phyloP scores from a whole-genome alignment of 108 stramenopile genomes.

The Fragilaria crotonensis region DNA sequence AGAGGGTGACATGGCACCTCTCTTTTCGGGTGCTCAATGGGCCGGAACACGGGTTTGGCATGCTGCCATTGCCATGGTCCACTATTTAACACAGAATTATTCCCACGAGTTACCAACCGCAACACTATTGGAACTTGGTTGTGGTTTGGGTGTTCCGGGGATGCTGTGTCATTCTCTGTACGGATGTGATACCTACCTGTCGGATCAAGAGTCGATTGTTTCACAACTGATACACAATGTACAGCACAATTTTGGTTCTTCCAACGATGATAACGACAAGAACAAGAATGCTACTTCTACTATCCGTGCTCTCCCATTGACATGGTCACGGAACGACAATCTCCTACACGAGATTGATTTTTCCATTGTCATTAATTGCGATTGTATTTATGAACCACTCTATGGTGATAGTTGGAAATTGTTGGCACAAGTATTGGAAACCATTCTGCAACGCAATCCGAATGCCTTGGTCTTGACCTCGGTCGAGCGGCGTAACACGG shows the following conservation, averaged over 20 bases:
- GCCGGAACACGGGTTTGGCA: constrained; percentile 82
- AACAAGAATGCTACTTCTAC: too few species aligned
- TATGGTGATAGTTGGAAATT: constrained; percentile 71
- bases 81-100: constrained; percentile 30
- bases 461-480: constrained; percentile 50
- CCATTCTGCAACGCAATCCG: constrained; percentile 42
- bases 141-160: constrained; percentile 79
- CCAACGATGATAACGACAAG: constrained; percentile 5
- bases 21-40: constrained; percentile 82
- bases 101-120: constrained; percentile 3
- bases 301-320: too few species aligned
- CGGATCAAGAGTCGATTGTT: constrained; percentile 59
- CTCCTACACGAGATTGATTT: too few species aligned
- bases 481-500: constrained; percentile 60
- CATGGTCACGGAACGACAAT: too few species aligned
- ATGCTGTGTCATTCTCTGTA: constrained; percentile 53
- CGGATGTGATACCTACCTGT: constrained; percentile 43
- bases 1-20: constrained; percentile 58
- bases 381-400: constrained; percentile 80
- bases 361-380: constrained; percentile 77
- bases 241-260: constrained; percentile 27
- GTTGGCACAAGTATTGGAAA: constrained; percentile 58
- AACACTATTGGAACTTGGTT: constrained; percentile 67
- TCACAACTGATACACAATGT: constrained; percentile 56
- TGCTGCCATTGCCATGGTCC: constrained; percentile 58